Conservation (phyloP, 352 stramenopile species). For the Phytophthora cajani region DNA sequence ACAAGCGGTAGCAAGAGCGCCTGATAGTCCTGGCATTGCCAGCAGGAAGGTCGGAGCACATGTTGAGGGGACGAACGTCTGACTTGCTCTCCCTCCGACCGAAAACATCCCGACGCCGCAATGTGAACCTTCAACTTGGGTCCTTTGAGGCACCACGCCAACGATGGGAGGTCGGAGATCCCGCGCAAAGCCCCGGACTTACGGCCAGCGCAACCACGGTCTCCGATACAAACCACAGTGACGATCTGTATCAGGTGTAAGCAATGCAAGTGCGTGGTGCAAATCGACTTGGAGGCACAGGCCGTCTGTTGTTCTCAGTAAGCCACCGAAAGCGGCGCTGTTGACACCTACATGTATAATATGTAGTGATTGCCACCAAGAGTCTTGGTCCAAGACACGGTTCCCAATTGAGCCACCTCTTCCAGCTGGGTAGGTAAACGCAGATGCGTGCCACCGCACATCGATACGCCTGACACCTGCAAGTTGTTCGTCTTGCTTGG, state of each 20-base stretch:
- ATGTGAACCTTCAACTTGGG: conserved; percentile 17
- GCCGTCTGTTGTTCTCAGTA: conserved; percentile 9
- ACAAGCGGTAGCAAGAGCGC: conserved; percentile 10
- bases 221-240: neutral
- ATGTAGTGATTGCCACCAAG: conserved; percentile 1
- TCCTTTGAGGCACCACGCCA: conserved; percentile 28
- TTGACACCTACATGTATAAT: neutral
- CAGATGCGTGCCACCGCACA: neutral
- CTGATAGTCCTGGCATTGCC: conserved; percentile 1
- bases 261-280: conserved; percentile 11
- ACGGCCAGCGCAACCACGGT: neutral
- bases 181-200: conserved; percentile 14
- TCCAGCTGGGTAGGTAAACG: conserved; percentile 26
- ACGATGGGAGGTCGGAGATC: conserved; percentile 23
- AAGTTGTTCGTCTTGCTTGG: neutral
- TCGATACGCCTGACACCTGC: neutral
- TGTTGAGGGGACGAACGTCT: conserved; percentile 4
- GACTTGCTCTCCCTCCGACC: conserved; percentile 9
- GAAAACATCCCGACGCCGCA: conserved; percentile 15
- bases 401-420: conserved; percentile 12
- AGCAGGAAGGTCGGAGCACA: conserved; percentile 15
- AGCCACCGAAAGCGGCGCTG: conserved; percentile 13
- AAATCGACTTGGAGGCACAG: conserved; percentile 8
- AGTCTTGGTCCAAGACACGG: too few relatives aligned
- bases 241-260: conserved; percentile 3